Base-by-base conservation (phyloP, 78 protist species). In the Dictyostelium capitatum region DNA sequence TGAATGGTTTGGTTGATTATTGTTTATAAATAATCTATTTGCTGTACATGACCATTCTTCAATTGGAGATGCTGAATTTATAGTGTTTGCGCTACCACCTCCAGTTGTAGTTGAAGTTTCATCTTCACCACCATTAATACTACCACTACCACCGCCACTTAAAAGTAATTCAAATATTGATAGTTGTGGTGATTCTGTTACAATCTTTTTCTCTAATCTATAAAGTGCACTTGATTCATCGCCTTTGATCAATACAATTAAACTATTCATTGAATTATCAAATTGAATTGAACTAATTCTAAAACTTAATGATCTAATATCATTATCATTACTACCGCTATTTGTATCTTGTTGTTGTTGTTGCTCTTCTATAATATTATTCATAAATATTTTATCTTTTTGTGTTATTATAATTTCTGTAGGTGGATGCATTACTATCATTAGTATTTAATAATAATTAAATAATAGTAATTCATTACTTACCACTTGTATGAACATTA, bases 401-500 rank as follows among this genome's bases (percentile, higher is more conserved):
- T n/a, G 20, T 20, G 56, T 73, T 19, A 73, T 50, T n/a, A n/a
- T 73, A 23, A 73, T 50, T 50, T 46, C 56, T 73, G 47, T 62
- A 8, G 23, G 23, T 62, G 28, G 19, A n/a, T n/a, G n/a, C n/a
- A n/a, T n/a, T n/a, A 11, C 6, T 0, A 1, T 5, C 1, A 17
- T 15, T 41, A 1, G 28, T 7, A 30, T 57, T 9, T 19, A 3
- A 15, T 41, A 37, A 62, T 37, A 15, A 23, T 41, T 9, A 15
- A 64, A 59, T 50, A 47, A 64, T 2, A 32, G 23, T 4, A 56
- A 56, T 19, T 19, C 14, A 56, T 17, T 23, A 77, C 79, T 6
- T 77, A 87, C 83, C 79, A 59, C 79, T 87, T 57, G 77, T 23
- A 64, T 48, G 53, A 23, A 87, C 23, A 77, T 87, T 82, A 77